Evolutionary conservation across 176 grass and related monocot genomes (phyloP), one percentile per base, ranked within the genome.

Genomic region (Ensete ventricosum): DNA sequence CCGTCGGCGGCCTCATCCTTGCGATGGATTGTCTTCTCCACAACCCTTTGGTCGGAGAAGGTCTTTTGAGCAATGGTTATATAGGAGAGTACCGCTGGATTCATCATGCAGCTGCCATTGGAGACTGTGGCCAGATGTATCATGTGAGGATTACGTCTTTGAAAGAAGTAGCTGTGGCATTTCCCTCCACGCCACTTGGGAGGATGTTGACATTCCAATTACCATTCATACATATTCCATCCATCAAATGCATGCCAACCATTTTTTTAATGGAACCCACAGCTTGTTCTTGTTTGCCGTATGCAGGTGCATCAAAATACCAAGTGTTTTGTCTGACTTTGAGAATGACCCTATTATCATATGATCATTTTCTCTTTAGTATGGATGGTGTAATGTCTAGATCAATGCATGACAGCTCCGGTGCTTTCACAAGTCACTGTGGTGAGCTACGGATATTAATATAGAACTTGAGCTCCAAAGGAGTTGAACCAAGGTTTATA

Each of bases 171-270:
- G 34, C 34, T 43, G 34, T 43, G 5, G 12, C 24, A n/a, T 10
- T 71, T n/a, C 5, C 1, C 50, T 14, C 34, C 16, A 43, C 17
- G 16, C 8, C 19, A n/a, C 26, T 8, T 5, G 34, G 34, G 34
- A 1, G 20, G 72, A 74, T 21, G 21, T 74, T 74, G 72, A 74
- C 72, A 34, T 74, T 55, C 53, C 53, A 55, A 74, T 57, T 74
- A 10, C 72, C 72, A 9, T 11, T 23, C 57, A 62, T 62, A 60
- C 57, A 11, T 52, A 53, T 53, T 67, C 26, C 64, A 29, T 24
- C 2, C 53, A 14, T 54, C 53, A 54, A 54, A 54, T 12, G 54
- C 14, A 55, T 55, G 54, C 54, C 16, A 55, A 14, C 16, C 54
- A 12, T 55, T 55, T 23, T 23, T 14, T 55, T 55, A 12, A 55